Conservation (phyloP, 495 filamentous ascomycete genomes). For the Penicillium maclennaniae region DNA sequence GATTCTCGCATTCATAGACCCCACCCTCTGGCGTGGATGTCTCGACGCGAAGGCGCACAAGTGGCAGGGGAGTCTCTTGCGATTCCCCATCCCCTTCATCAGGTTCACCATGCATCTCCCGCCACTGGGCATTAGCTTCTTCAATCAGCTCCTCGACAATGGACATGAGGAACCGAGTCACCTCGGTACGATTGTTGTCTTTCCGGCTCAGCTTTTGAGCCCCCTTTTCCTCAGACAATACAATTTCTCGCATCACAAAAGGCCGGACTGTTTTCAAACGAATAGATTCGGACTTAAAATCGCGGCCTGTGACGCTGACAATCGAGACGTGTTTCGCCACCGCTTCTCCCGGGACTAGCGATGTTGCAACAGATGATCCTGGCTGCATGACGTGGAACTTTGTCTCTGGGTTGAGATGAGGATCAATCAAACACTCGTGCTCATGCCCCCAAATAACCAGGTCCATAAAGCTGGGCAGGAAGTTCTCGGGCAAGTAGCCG, state of each 20-base stretch:
- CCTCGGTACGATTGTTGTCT: conserved; percentile 73
- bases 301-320: conserved; percentile 73
- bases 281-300: conserved; percentile 77
- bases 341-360: conserved; percentile 83
- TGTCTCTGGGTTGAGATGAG: conserved; percentile 73
- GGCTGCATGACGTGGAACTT: conserved; percentile 96
- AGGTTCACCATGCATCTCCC: conserved; percentile 59
- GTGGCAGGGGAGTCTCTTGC: conserved; percentile 61
- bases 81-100: conserved; percentile 53
- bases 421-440: conserved; percentile 92
- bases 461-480: conserved; percentile 88
- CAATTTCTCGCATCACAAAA: conserved; percentile 81
- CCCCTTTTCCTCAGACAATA: conserved; percentile 68
- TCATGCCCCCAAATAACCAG: conserved; percentile 96
- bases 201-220: conserved; percentile 75
- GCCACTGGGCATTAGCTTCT: conserved; percentile 78
- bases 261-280: conserved; percentile 85
- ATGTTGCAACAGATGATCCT: conserved; percentile 93
- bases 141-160: conserved; percentile 83
- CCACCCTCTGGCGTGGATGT: conserved; percentile 83
- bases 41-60: conserved; percentile 88
- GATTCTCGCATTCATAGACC: conserved; percentile 88
- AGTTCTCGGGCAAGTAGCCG: conserved; percentile 88
- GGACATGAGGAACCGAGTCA: conserved; percentile 70
- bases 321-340: conserved; percentile 88